Conservation (phyloP, 768 basidiomycete species). For the Termitomyces eurrhizus region DNA sequence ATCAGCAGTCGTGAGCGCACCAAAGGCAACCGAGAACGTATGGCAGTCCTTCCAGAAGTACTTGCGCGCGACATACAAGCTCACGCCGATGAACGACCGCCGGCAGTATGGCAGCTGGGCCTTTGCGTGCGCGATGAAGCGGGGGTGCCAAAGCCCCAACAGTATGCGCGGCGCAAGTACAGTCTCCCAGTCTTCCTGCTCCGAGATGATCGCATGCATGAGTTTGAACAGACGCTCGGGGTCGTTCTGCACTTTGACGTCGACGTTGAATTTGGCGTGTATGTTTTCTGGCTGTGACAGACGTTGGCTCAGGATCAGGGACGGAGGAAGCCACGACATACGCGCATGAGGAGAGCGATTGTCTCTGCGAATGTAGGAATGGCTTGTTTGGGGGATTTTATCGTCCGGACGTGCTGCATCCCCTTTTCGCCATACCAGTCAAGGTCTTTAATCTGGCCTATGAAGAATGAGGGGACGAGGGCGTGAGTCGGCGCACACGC, state of each 20-base stretch:
- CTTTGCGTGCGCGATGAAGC: constrained; percentile 78
- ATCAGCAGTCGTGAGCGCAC: constrained; percentile 61
- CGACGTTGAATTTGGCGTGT: constrained; percentile 80
- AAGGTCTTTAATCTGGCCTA: constrained; percentile 66
- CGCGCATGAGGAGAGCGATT: constrained; percentile 45
- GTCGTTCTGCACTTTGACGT: constrained; percentile 92
- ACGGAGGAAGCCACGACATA: background rate
- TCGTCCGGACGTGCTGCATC: constrained; percentile 77
- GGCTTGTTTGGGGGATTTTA: constrained; percentile 74
- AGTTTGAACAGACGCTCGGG: constrained; percentile 80
- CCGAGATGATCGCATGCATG: constrained; percentile 65
- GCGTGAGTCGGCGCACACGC: background rate
- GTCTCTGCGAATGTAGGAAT: constrained; percentile 93
- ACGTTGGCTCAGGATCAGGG: background rate
- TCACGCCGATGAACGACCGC: constrained; percentile 80
- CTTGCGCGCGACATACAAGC: constrained; percentile 64
- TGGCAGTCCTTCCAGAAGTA: constrained; percentile 91
- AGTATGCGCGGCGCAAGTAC: constrained; percentile 75
- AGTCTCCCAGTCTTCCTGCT: constrained; percentile 69
- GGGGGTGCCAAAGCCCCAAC: constrained; percentile 88
- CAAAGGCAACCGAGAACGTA: constrained; percentile 84
- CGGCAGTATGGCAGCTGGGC: constrained; percentile 75
- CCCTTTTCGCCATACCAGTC: constrained; percentile 68
- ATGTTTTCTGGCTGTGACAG: constrained; percentile 60
- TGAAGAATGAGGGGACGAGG: background rate